phyloP scores from a whole-genome alignment of 2,329 filamentous ascomycete species.

The Sphaerostilbella broomeana region DNA sequence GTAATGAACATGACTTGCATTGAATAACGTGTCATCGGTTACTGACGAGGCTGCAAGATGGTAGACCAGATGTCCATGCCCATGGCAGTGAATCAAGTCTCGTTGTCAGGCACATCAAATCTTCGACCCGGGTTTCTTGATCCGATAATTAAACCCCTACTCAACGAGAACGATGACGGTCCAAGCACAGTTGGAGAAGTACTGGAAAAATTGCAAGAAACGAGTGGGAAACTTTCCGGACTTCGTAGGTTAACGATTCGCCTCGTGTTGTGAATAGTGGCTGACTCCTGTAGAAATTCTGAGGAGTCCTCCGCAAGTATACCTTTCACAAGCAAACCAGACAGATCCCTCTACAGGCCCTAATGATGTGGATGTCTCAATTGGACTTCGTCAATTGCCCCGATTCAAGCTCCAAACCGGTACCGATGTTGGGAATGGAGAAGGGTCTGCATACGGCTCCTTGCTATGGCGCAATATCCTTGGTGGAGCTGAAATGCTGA shows the following conservation, averaged over 20 bases:
- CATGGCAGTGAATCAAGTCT: slow-evolving; percentile 79
- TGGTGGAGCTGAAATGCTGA: slow-evolving; percentile 85
- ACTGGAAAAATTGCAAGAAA: slow-evolving; percentile 62
- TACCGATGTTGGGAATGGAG: slow-evolving; percentile 87
- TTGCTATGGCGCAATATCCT: slow-evolving; percentile 86
- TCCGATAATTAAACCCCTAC: slow-evolving; percentile 68
- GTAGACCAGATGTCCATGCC: slow-evolving; percentile 77
- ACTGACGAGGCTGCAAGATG: slow-evolving; percentile 26
- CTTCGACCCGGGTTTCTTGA: slow-evolving; percentile 82
- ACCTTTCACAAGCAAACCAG: slow-evolving; percentile 68
- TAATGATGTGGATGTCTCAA: slow-evolving; percentile 75
- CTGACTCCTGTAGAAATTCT: slow-evolving; percentile 64
- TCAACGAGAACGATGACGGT: slow-evolving; percentile 59
- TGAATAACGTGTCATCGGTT: too few relatives aligned
- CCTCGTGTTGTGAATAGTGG: slow-evolving; percentile 15
- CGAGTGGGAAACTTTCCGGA: slow-evolving; percentile 66
- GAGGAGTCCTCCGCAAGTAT: slow-evolving; percentile 73
- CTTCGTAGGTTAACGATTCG: slow-evolving; percentile 56
- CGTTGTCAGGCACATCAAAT: slow-evolving; percentile 73
- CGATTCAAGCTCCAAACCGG: slow-evolving; percentile 87
- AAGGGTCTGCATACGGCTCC: slow-evolving; percentile 89
- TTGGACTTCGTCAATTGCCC: slow-evolving; percentile 75
- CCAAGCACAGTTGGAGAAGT: slow-evolving; percentile 76
- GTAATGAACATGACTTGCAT: too few relatives aligned
- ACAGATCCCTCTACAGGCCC: slow-evolving; percentile 62